These are phyloP conservation scores for Nematocida parisii DNA, from an alignment of 371 early-diverging fungal species.

Conservation along the genomic window DNA sequence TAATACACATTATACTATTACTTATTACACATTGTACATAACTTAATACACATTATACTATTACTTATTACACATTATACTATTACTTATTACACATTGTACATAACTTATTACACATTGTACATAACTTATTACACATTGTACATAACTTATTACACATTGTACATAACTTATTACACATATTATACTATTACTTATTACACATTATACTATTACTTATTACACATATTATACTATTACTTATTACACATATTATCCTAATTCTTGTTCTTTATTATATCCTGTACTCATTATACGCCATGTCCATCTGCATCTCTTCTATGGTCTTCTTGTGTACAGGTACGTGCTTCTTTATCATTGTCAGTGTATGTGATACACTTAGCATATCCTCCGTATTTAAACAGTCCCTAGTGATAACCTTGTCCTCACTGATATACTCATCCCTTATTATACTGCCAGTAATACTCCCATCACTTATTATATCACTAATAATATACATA, in stretches of 20 bases:
- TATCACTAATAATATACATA: conserved; percentile 19
- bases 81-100: no score
- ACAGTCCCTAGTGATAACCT: not conserved
- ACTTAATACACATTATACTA: no score
- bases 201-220: no score
- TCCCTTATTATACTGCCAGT: conserved; percentile 13
- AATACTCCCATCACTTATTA: conserved; percentile 26
- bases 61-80: no score
- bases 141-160: no score
- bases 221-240: no score
- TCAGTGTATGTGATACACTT: conserved; percentile 23
- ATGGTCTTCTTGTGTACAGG: conserved; percentile 30
- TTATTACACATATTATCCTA: not conserved
- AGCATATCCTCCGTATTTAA: conserved; percentile 49
- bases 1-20: no score
- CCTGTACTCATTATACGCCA: conserved; percentile 54
- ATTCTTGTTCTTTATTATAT: conserved; percentile 4
- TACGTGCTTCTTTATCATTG: conserved; percentile 50
- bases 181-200: no score
- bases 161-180: no score
- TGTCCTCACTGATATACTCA: conserved; percentile 40
- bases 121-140: no score
- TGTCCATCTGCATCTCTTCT: conserved; percentile 52
- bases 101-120: no score
- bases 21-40: no score